Base-by-base conservation (phyloP, 2,329 filamentous ascomycete species). In the Cladosporium sp. region DNA sequence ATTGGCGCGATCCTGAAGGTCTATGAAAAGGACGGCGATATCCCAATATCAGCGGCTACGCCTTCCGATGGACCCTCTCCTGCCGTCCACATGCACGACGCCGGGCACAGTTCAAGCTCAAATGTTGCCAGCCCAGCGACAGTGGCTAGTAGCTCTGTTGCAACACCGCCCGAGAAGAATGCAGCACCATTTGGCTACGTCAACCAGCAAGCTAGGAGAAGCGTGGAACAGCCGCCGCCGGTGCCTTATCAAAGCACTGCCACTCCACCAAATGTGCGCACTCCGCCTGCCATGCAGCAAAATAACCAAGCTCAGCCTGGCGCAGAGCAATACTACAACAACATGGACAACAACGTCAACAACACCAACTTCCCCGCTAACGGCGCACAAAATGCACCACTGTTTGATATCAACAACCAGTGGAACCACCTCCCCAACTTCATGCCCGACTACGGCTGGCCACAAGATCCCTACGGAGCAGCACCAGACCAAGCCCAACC, bases 1-100 rank as follows among this genome's bases (percentile, higher is more conserved):
- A 85, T 92, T 42, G 82, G 80, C 52, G 90, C 91, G 11, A 95
- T 91, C 62, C 75, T 97, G 61, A 90, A 89, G 66, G 90, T 89
- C 60, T 99, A 95, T 68, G 85, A 91, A 55, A 80, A 75, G 56
- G 73, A 76, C 43, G 73, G 73, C 32, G 75, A 78, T 51, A 67
- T 77, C 20, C 71, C 72, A 15, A 74, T 77, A n/a, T 62, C 73
- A 1, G 72, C 74, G 19, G 64, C 65, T 4, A 75, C 74, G 9
- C 73, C 74, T 2, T 75, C 74, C 4, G 74, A 77, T 19, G 50
- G 56, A n/a, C 55, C 60, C 2, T 71, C 73, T 3, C 71, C 73
- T 1, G 65, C 42, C 17, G 40, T 51, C 12, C 32, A 29, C 11
- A 24, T 27, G n/a, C 40, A 43, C 27, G 40, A 44, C 13, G 39